phyloP scores from a whole-genome alignment of 1,284 basidiomycete species.

The Puccinia hordei region DNA sequence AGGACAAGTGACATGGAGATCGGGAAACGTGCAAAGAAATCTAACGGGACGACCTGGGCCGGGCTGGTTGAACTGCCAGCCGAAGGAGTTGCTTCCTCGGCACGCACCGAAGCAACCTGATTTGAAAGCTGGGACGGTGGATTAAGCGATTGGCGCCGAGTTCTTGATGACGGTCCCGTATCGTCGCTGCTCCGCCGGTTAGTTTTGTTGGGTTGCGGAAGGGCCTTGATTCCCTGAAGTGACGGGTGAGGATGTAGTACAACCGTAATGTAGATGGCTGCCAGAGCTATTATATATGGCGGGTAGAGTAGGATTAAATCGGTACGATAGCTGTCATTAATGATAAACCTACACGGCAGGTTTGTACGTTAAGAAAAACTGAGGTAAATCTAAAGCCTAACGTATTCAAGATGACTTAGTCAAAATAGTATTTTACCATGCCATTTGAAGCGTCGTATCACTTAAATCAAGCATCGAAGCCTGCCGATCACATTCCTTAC shows the following conservation, averaged over 20 bases:
- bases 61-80: constrained; percentile 61
- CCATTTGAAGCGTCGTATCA: constrained; percentile 62
- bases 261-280: constrained; percentile 65
- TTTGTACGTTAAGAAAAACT: neutral
- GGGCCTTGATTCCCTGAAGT: neutral
- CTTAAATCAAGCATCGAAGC: constrained; percentile 62
- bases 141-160: constrained; percentile 7
- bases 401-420: neutral
- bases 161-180: constrained; percentile 2
- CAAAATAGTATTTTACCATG: constrained; percentile 61
- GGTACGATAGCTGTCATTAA: constrained; percentile 93
- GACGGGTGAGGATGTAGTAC: neutral
- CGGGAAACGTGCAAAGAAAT: constrained; percentile 81
- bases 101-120: neutral
- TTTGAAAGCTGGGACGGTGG: neutral
- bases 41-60: constrained; percentile 68
- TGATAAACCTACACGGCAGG: constrained; percentile 72
- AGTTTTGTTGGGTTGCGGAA: constrained; percentile 47
- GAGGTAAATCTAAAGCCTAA: neutral
- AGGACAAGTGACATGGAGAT: constrained; percentile 78
- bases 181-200: neutral
- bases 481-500: constrained; percentile 37
- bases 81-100: constrained; percentile 47
- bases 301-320: constrained; percentile 87
- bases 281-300: constrained; percentile 88